Conservation (phyloP, 2,329 filamentous ascomycete species). For the Reticulascus tulasneorum region DNA sequence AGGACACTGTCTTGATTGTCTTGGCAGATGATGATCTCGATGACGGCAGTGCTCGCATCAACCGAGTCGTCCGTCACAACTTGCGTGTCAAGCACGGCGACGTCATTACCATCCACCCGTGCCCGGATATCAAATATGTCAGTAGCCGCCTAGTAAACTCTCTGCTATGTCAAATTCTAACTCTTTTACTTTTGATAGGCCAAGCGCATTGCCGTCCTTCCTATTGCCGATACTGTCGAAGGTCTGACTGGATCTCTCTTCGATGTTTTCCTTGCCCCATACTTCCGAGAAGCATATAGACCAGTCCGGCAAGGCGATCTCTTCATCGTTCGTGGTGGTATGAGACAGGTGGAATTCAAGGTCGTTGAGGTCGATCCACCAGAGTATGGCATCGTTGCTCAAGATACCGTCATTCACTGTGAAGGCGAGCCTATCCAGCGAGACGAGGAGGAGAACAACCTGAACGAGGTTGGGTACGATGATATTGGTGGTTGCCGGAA, state of each 20-base stretch:
- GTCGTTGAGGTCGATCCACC: conserved; percentile 97
- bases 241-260: conserved; percentile 96
- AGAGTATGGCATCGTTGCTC: conserved; percentile 97
- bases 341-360: conserved; percentile 99
- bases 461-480: conserved; percentile 98
- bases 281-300: conserved; percentile 98
- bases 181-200: conserved; percentile 52
- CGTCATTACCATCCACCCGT: conserved; percentile 93
- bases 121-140: conserved; percentile 99
- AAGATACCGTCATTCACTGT: conserved; percentile 98
- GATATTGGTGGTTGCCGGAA: conserved; percentile 99
- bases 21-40: conserved; percentile 96
- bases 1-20: conserved; percentile 97
- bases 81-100: conserved; percentile 98
- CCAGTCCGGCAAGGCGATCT: conserved; percentile 96
- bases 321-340: conserved; percentile 95
- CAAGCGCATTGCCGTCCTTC: conserved; percentile 97
- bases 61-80: conserved; percentile 98
- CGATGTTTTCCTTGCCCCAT: conserved; percentile 97
- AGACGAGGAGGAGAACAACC: conserved; percentile 97
- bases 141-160: conserved; percentile 33
- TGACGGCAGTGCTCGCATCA: conserved; percentile 94
- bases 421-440: conserved; percentile 95
- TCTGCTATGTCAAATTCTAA: conserved; percentile 18
- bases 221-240: conserved; percentile 97